These are phyloP conservation scores for Barbarea vulgaris DNA, from an alignment of 345 rosid species.

Conservation along the genomic window DNA sequence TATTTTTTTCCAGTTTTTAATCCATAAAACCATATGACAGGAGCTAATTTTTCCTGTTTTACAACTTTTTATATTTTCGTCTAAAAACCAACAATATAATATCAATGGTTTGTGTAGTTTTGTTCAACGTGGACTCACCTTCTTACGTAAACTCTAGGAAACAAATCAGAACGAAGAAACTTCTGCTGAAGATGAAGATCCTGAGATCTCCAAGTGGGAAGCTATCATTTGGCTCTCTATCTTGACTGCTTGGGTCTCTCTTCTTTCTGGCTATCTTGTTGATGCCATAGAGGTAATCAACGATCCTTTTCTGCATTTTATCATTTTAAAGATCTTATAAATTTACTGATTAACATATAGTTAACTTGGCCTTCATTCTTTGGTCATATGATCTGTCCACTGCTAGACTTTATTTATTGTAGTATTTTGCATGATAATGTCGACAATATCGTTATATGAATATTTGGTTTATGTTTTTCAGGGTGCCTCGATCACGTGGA, in stretches of 20 bases:
- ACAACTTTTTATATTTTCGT: not conserved
- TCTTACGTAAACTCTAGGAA: conserved; percentile 55
- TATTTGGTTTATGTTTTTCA: conserved; percentile 32
- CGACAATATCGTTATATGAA: not conserved
- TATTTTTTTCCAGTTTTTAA: not conserved
- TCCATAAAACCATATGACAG: not conserved
- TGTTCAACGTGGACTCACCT: conserved; percentile 35
- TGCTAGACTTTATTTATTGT: not conserved
- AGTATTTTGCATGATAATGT: not conserved
- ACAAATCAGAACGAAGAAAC: conserved; percentile 52
- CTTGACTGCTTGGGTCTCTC: conserved; percentile 92
- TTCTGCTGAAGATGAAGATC: conserved; percentile 64
- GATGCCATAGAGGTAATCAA: conserved; percentile 79
- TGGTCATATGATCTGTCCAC: not conserved
- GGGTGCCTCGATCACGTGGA: conserved; percentile 86
- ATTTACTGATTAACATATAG: not conserved
- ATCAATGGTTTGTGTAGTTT: conserved; percentile 10
- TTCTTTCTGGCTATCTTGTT: conserved; percentile 88
- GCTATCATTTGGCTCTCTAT: conserved; percentile 80
- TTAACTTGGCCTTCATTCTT: not conserved
- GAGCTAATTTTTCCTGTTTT: not conserved
- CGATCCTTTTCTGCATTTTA: not conserved
- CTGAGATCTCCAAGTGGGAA: conserved; percentile 87
- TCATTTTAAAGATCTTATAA: not conserved
- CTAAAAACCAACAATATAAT: conserved; percentile 11